Evolutionary conservation across 1,284 basidiomycete genomes (phyloP), one percentile per base, ranked within the genome.

Genomic region (Trichosporon ovoides): DNA sequence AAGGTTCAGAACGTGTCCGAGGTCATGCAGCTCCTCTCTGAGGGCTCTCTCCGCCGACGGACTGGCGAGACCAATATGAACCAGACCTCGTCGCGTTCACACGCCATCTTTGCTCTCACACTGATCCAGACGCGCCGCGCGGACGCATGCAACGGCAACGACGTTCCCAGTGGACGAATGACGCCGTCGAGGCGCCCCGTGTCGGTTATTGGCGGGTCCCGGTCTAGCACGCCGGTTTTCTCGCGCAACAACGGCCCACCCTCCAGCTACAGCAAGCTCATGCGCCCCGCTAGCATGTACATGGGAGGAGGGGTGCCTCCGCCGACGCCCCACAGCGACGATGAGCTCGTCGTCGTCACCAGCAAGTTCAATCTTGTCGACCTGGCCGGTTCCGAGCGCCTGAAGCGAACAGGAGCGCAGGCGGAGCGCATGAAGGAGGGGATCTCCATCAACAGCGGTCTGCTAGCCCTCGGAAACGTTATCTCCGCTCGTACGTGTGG

Each of bases 1-100:
- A 85, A 83, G 66, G 95, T 98, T 36, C 84, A 83, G 71, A 89
- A 83, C 67, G 83, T 87, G 18, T 80, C 80, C 52, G 93, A 98
- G 73, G 95, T 98, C 70, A 96, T 98, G 91, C 83, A 82, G 84
- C 88, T 80, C 75, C 87, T 95, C 60, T 86, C 87, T 65, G 87
- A 91, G 68, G 95, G 95, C 33, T 89, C 91, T 18, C 83, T 88
- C 13, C 87, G 95, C 52, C 85, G 95, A 51, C 85, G 94, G 56
- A 98, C 96, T 7, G 94, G 95, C 67, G 91, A 96, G 76, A 98
- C 95, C 38, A 91, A 94, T 71, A 98, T 98, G 95, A 98, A 98
- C 73, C 89, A 92, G 5, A 92, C 97, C 73, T 95, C 91, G 0
- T 98, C 94, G 46, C 89, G 95, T 63, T 96, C 92, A 22, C 95